Evolutionary conservation across 1,284 basidiomycete species (phyloP), one percentile per base, ranked within the genome.

Genomic region (Trichosporon asahii): DNA sequence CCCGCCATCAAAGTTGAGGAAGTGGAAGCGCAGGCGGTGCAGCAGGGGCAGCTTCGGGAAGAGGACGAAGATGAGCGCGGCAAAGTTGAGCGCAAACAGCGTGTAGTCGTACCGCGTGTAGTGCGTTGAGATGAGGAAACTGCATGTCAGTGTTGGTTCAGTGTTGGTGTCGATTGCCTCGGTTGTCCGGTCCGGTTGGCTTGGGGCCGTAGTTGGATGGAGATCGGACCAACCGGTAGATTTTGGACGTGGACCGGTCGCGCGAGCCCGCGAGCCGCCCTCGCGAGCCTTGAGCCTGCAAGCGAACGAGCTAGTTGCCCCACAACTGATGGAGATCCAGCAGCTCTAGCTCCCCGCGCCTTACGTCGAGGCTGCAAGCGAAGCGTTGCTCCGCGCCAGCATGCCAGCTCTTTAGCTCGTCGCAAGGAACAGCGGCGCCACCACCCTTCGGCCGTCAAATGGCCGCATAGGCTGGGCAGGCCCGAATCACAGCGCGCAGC

Each of bases 71-170:
- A 96, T 85, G 33, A 97, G 88, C 0, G 93, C 92, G 2, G 89
- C 86, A 74, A 99, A 88, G 81, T 99, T 99, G 79, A 99, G 86
- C 25, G 91, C 90, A 81, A 99, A 99, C 53, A 97, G 82, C 87
- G 90, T 92, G 23, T 93, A 94, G 77, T 97, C 90, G 80, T 96
- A 96, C 79, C 94, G 91, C 64, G 96, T 98, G 86, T 98, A 99
- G 82, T 99, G 96, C 0, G 97, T 99, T 25, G 96, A 98, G 67
- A 94, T 89, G 64, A 99, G 88, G 85, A 99, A 99, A 40, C 95
- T 97, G 76, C 25, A 60, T 18, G 63, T 67, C 53, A 70, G 69
- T 8, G 8, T 69, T 65, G 70, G 71, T 33, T 3, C 6, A 33
- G 31, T 33, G 31, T 33, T 33, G 31, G 31, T 9, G 31, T 29